These are phyloP conservation scores for Amanita pallidorosea DNA, from an alignment of 768 basidiomycete species.

Conservation along the genomic window DNA sequence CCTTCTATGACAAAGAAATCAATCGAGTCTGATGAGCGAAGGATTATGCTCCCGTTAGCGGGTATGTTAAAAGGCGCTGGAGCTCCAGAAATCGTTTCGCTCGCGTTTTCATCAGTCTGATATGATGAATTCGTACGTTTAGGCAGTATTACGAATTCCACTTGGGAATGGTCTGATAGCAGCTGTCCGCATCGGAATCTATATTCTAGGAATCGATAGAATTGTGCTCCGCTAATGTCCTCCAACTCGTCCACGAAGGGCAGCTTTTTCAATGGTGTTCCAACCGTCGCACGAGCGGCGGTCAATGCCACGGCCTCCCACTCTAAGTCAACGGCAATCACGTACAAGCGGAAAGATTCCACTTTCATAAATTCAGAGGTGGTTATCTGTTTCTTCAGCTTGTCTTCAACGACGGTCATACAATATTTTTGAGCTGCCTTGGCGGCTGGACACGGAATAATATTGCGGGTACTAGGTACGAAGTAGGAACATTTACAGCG, in stretches of 20 bases:
- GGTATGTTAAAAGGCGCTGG: background rate
- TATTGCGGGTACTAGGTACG: no score
- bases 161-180: background rate
- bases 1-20: conserved; percentile 1
- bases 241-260: background rate
- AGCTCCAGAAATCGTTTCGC: background rate
- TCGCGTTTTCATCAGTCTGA: background rate
- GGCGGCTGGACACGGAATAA: background rate
- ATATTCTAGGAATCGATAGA: background rate
- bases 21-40: conserved; percentile 1
- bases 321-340: background rate
- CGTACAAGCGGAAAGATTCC: background rate
- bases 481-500: no score
- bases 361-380: background rate
- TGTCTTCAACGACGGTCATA: conserved; percentile 1
- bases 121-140: background rate
- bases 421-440: conserved; percentile 2
- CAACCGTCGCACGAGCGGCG: conserved; percentile 24
- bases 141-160: background rate
- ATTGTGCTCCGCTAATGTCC: background rate
- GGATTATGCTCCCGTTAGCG: background rate
- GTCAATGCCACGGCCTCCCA: conserved; percentile 10
- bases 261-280: conserved; percentile 25
- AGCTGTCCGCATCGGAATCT: background rate
- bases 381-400: conserved; percentile 1